Percentiles rank a stretch among this genome's conserved stretches.
Conservation (phyloP, 2,329 filamentous ascomycete genomes). For the Alternaria triticina region DNA sequence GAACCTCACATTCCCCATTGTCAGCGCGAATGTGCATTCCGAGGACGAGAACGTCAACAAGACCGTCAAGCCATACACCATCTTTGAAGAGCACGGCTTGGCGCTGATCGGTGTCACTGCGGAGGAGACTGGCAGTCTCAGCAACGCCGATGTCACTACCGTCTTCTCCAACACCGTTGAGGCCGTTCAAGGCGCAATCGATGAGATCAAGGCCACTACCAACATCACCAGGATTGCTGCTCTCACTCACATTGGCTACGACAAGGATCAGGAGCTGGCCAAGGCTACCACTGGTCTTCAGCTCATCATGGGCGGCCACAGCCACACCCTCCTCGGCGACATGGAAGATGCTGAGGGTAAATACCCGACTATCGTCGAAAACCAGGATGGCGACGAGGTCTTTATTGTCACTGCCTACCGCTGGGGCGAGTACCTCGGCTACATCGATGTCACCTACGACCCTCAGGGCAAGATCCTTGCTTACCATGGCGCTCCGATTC, state of each 20-base stretch:
- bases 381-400: conserved; percentile 68
- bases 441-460: conserved; percentile 71
- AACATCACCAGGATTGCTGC: conserved; percentile 70
- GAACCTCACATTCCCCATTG: conserved; percentile 69
- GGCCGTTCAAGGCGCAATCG: conserved; percentile 66
- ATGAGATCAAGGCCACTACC: conserved; percentile 66
- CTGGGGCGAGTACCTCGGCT: conserved; percentile 72
- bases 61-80: conserved; percentile 69
- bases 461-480: conserved; percentile 64
- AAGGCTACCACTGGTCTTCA: conserved; percentile 66
- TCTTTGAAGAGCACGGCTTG: conserved; percentile 66
- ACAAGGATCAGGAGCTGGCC: conserved; percentile 67
- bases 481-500: conserved; percentile 69
- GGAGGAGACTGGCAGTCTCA: conserved; percentile 63
- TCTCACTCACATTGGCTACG: conserved; percentile 72
- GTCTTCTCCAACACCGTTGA: conserved; percentile 64
- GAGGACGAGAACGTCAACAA: conserved; percentile 65
- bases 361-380: conserved; percentile 69
- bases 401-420: conserved; percentile 72
- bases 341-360: conserved; percentile 64
- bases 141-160: conserved; percentile 64
- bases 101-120: conserved; percentile 71
- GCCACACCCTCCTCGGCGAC: conserved; percentile 64
- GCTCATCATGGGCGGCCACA: conserved; percentile 71
- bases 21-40: conserved; percentile 69